Evolutionary conservation across 2,329 filamentous ascomycete genomes (phyloP).

Genomic region (Fusarium algeriense): DNA sequence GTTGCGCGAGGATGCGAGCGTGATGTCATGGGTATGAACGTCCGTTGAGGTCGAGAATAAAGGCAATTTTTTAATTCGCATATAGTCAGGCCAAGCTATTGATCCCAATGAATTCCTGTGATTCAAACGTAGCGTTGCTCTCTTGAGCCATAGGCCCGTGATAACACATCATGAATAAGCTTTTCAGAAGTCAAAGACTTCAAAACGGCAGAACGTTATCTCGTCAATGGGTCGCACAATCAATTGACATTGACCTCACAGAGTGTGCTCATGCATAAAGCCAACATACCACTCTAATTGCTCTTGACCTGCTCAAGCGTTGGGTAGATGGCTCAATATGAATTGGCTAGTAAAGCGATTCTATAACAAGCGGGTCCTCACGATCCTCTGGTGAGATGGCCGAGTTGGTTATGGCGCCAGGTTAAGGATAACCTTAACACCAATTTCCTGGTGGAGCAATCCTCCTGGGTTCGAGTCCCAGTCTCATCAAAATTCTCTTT

Average conservation of each 20-base stretch:
- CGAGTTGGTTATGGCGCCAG: constrained; percentile 44
- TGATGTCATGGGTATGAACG: constrained; percentile 22
- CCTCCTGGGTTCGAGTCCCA: constrained; percentile 47
- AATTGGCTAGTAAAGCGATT: fast-evolving
- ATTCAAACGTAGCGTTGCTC: neutral
- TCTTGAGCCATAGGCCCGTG: neutral
- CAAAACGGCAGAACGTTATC: neutral
- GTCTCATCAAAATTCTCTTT: constrained; percentile 35
- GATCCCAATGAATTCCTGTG: neutral
- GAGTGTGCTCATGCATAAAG: neutral
- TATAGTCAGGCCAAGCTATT: neutral
- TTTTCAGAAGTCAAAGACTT: neutral
- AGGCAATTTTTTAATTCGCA: neutral
- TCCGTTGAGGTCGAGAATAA: neutral
- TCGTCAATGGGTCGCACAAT: neutral
- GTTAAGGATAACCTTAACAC: constrained; percentile 42
- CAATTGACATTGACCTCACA: neutral
- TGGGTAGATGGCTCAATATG: neutral
- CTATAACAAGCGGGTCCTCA: constrained; percentile 5
- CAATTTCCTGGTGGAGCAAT: constrained; percentile 46
- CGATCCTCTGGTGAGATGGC: constrained; percentile 39
- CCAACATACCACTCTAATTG: neutral
- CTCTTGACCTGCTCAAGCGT: neutral
- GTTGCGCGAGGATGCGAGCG: neutral
- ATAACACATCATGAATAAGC: too few species aligned